These are phyloP conservation scores for Juglanconis sp. DNA, from an alignment of 2,329 filamentous ascomycete species.

Conservation along the genomic window DNA sequence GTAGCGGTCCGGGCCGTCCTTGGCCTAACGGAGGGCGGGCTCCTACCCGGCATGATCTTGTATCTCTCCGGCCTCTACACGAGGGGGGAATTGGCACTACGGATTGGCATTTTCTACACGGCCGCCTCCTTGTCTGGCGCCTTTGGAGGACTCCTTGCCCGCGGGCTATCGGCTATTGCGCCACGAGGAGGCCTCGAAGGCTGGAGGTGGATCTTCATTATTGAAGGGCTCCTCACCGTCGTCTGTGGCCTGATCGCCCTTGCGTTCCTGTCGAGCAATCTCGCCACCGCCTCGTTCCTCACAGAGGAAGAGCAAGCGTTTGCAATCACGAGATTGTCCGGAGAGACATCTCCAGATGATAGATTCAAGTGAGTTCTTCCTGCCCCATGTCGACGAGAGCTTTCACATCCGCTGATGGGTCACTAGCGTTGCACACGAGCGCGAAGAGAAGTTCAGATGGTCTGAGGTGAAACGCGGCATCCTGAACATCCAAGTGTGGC, in stretches of 20 bases:
- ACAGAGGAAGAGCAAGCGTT: constrained; percentile 48
- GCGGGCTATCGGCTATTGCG: constrained; percentile 59
- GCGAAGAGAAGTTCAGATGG: constrained; percentile 54
- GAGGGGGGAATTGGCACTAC: constrained; percentile 55
- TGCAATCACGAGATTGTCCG: constrained; percentile 42
- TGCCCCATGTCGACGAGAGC: neutral
- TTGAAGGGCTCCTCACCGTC: constrained; percentile 57
- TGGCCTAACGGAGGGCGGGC: constrained; percentile 61
- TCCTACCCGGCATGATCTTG: constrained; percentile 65
- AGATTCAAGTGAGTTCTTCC: constrained; percentile 29
- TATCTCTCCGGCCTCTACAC: constrained; percentile 64
- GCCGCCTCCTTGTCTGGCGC: constrained; percentile 63
- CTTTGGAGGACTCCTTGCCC: constrained; percentile 61
- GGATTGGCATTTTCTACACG: constrained; percentile 67
- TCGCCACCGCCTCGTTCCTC: constrained; percentile 53
- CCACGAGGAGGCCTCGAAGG: constrained; percentile 49
- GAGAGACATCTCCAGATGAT: constrained; percentile 31
- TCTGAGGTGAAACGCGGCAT: constrained; percentile 60
- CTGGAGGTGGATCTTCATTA: constrained; percentile 63
- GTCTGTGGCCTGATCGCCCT: constrained; percentile 49
- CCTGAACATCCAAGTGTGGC: constrained; percentile 59
- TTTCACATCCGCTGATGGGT: neutral
- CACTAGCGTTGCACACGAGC: constrained; percentile 24
- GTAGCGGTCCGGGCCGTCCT: constrained; percentile 59
- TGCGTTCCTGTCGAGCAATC: constrained; percentile 53